Evolutionary conservation across 164 flowering plant species (phyloP), one percentile per base, ranked within the genome.

Genomic region (Saururus chinensis): DNA sequence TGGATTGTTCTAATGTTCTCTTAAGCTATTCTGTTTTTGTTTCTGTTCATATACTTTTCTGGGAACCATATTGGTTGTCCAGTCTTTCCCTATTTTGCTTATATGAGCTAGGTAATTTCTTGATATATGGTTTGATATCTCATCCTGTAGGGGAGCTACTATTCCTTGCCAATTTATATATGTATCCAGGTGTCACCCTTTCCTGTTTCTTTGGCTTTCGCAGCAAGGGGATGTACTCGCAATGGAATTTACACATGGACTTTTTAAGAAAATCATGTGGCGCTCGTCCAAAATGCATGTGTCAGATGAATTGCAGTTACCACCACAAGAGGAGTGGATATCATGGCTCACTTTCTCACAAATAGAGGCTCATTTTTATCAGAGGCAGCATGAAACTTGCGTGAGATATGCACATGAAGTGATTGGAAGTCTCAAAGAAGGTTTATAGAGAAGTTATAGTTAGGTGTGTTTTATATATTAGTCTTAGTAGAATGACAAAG

Each of bases 361-460:
- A 51, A 76, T 89, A 68, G 98, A 93, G 69, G 87, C 88, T 68
- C 90, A 93, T 72, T 89, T 93, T 73, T 93, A 93, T 67, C 87
- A 84, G 76, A 84, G 86, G 74, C 98, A 93, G 65, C 96, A 89
- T 76, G 98, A 89, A 70, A 84, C 84, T 54, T 93, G 98, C 75
- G 81, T 75, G 24, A 71, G 65, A 70, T 76, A 70, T 78, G 96
- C 92, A 49, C 79, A 71, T 74, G 90, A 88, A 74, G 80, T 93
- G 66, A 74, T 88, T 72, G 79, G 75, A 66, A 80, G 81, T 71
- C 79, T 85, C 62, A 93, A 81, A 73, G 74, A 75, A 63, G 85
- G 78, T 57, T 58, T 75, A 19, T 24, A 4, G n/a, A 55, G 23
- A 19, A 55, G 58, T 57, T 60, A 60, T 54, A 55, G 4, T 30